Conservation (phyloP, 2,329 filamentous ascomycete genomes). For the Alternaria metachromatica region DNA sequence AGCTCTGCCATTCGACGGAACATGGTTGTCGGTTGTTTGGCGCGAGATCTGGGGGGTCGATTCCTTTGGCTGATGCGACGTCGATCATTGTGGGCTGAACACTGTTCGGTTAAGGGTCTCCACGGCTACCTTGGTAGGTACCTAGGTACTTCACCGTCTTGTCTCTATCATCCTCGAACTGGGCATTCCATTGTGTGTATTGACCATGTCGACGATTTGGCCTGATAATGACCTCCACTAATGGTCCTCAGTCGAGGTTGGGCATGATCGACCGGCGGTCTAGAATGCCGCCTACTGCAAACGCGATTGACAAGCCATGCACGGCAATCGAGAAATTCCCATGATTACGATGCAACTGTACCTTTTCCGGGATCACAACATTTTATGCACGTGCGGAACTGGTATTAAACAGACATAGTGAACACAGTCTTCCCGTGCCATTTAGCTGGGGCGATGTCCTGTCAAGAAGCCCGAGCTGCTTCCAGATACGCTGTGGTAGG, state of each 20-base stretch:
- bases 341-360: background rate
- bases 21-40: background rate
- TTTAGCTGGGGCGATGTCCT: background rate
- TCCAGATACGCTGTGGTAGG: background rate
- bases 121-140: background rate
- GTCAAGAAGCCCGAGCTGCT: background rate
- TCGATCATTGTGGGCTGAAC: conserved; percentile 3
- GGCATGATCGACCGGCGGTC: background rate
- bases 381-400: background rate
- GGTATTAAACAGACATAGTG: background rate
- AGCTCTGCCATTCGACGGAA: conserved; percentile 20
- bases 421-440: background rate
- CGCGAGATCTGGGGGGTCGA: background rate
- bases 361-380: background rate
- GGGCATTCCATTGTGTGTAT: background rate
- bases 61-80: background rate
- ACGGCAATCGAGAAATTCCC: background rate
- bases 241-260: background rate
- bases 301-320: background rate
- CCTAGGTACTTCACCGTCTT: background rate
- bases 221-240: background rate
- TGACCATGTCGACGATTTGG: background rate
- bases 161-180: background rate
- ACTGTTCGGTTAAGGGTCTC: background rate
- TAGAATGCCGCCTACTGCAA: background rate